Conservation (phyloP, 2,329 filamentous ascomycete species). For the Coleophoma cylindrospora region DNA sequence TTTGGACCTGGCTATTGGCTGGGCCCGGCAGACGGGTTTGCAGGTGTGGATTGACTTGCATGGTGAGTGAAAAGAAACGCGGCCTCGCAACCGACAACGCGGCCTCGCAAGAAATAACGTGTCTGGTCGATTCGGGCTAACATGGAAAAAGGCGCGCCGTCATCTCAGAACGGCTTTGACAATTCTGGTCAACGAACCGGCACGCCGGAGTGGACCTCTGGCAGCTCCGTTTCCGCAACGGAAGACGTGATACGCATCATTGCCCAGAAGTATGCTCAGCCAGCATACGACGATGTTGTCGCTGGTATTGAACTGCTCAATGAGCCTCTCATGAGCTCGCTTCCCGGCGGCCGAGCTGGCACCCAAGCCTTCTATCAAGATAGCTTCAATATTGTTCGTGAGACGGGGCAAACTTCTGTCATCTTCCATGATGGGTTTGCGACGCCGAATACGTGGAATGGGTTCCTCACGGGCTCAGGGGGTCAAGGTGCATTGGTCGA, state of each 20-base stretch:
- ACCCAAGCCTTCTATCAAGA: slow-evolving; percentile 34
- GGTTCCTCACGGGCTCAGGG: slow-evolving; percentile 44
- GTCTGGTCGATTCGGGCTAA: not conserved
- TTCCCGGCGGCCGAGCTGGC: not conserved
- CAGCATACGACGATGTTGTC: not conserved
- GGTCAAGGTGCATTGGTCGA: slow-evolving; percentile 42
- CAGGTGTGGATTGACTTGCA: not conserved
- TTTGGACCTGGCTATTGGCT: not conserved
- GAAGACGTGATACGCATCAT: not conserved
- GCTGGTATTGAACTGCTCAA: not conserved
- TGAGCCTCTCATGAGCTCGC: not conserved
- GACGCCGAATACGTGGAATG: slow-evolving; percentile 50
- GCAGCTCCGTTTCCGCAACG: not conserved
- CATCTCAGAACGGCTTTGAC: not conserved
- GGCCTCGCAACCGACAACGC: too few relatives aligned
- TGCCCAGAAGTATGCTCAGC: not conserved
- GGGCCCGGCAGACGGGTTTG: not conserved
- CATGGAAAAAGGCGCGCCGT: not conserved
- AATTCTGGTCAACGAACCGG: not conserved
- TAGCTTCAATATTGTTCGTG: slow-evolving; percentile 36
- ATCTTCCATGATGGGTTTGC: slow-evolving; percentile 52
- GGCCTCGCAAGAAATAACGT: too few relatives aligned
- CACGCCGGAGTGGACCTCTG: not conserved
- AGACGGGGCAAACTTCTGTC: slow-evolving; percentile 38
- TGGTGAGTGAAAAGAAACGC: too few relatives aligned